Conservation (phyloP, 2,329 filamentous ascomycete species). For the Pleurostoma richardsiae region DNA sequence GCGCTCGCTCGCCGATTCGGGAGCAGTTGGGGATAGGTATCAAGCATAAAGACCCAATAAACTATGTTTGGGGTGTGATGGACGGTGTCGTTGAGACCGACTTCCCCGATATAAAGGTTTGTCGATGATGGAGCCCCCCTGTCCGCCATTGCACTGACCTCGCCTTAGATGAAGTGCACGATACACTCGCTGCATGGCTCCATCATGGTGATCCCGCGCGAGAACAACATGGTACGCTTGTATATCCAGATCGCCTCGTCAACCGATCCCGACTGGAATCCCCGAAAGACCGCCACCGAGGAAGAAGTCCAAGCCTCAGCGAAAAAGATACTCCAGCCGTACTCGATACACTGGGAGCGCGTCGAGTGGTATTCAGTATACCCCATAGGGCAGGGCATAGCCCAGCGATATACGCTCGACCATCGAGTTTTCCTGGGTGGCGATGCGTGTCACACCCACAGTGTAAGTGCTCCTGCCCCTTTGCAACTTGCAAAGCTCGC, state of each 20-base stretch:
- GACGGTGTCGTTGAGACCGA: constrained; percentile 68
- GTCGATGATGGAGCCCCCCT: background rate
- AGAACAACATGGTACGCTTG: constrained; percentile 62
- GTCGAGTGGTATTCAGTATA: constrained; percentile 75
- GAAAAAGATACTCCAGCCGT: constrained; percentile 61
- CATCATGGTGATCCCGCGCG: constrained; percentile 75
- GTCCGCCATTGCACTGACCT: background rate
- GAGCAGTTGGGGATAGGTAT: constrained; percentile 65
- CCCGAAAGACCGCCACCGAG: constrained; percentile 57
- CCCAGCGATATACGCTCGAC: constrained; percentile 62
- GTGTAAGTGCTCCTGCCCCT: constrained; percentile 41
- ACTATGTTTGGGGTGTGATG: constrained; percentile 73
- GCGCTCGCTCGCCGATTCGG: constrained; percentile 62
- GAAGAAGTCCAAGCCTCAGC: constrained; percentile 60
- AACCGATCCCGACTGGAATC: constrained; percentile 55
- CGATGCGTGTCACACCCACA: constrained; percentile 77
- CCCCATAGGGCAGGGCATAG: constrained; percentile 69
- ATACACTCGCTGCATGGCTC: constrained; percentile 71
- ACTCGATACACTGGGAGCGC: constrained; percentile 60
- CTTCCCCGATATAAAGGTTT: constrained; percentile 71
- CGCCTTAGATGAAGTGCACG: constrained; percentile 61
- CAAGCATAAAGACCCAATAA: constrained; percentile 63
- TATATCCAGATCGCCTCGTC: constrained; percentile 65
- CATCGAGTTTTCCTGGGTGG: constrained; percentile 70
- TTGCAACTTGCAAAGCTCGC: constrained; percentile 42